These are phyloP conservation scores for Penicillium waksmanii DNA, from an alignment of 495 filamentous ascomycete species.

Conservation along the genomic window DNA sequence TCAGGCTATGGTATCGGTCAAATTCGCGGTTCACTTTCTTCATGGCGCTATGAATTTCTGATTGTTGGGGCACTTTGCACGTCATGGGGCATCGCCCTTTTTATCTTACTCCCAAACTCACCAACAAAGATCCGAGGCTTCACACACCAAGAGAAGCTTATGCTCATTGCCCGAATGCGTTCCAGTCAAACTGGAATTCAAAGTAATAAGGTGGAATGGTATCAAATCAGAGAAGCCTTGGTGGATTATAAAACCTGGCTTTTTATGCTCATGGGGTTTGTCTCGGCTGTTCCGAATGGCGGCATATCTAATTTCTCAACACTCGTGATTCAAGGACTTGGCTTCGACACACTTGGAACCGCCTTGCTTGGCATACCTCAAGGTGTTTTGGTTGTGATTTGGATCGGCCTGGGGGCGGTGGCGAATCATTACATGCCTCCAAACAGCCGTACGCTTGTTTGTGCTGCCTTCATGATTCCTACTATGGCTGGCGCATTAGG, in stretches of 20 bases:
- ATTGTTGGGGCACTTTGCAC: slow-evolving; percentile 45
- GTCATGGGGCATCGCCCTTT: slow-evolving; percentile 41
- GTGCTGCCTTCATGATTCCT: neutral
- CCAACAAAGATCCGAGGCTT: slow-evolving; percentile 36
- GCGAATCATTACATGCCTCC: neutral
- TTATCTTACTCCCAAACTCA: slow-evolving; percentile 53
- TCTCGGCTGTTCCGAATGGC: slow-evolving; percentile 44
- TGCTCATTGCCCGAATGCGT: slow-evolving; percentile 54
- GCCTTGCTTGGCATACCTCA: neutral
- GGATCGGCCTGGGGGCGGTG: slow-evolving; percentile 41
- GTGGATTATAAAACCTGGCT: slow-evolving; percentile 53
- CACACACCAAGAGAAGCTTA: slow-evolving; percentile 46
- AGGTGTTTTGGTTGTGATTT: slow-evolving; percentile 24
- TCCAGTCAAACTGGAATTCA: slow-evolving; percentile 60
- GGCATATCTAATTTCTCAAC: slow-evolving; percentile 60
- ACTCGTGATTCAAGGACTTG: slow-evolving; percentile 60
- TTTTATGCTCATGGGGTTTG: slow-evolving; percentile 37
- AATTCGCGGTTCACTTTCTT: slow-evolving; percentile 53
- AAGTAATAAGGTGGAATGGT: slow-evolving; percentile 54
- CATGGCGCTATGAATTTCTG: slow-evolving; percentile 60
- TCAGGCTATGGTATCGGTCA: slow-evolving; percentile 63
- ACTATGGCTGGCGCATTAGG: neutral
- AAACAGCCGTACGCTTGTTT: neutral
- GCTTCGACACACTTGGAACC: slow-evolving; percentile 44
- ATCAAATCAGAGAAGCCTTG: slow-evolving; percentile 54